Base-by-base conservation (phyloP, 1,284 basidiomycete genomes). In the Pseudozyma pruni region DNA sequence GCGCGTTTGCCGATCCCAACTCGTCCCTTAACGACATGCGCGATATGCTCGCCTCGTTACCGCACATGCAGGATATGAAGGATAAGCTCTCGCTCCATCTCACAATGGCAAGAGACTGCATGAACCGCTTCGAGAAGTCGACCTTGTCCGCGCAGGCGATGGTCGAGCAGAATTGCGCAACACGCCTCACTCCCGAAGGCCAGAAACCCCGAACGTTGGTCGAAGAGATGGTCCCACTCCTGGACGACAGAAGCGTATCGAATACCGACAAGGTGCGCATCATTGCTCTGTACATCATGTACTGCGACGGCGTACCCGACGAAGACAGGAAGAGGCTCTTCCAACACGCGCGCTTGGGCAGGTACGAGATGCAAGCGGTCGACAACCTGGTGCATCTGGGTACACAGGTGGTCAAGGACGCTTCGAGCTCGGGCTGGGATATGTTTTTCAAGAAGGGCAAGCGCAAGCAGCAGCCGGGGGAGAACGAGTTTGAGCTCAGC, bases 81-180 rank as follows among this genome's bases (percentile, higher is more conserved):
- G 94, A 98, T 82, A 93, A 94, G 87, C 95, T 98, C 83, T 98
- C 94, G 14, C 84, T 98, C 29, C 96, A 99, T 83, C 85, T 98
- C 39, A 95, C 90, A 74, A 95, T 99, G 91, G 95, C 96, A 0
- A 92, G 98, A 82, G 91, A 94, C 75, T 98, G 94, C 80, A 98
- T 98, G 95, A 87, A 85, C 16, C 86, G 93, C 20, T 98, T 98
- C 79, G 93, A 96, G 81, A 88, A 88, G 72, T 90, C 91, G 79
- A 93, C 92, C 78, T 85, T 99, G 46, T 87, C 93, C 9, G 85
- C 88, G n/a, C 88, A 93, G 4, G 95, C 91, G 14, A 90, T 89
- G 67, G 92, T 99, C 22, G 95, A 99, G 84, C 95, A 98, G 87
- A 81, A 81, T 47, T 80, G 78, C 51, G 80, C 80, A 0, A 81